phyloP scores from a whole-genome alignment of 2,329 filamentous ascomycete species.

The Penicillium sp. region DNA sequence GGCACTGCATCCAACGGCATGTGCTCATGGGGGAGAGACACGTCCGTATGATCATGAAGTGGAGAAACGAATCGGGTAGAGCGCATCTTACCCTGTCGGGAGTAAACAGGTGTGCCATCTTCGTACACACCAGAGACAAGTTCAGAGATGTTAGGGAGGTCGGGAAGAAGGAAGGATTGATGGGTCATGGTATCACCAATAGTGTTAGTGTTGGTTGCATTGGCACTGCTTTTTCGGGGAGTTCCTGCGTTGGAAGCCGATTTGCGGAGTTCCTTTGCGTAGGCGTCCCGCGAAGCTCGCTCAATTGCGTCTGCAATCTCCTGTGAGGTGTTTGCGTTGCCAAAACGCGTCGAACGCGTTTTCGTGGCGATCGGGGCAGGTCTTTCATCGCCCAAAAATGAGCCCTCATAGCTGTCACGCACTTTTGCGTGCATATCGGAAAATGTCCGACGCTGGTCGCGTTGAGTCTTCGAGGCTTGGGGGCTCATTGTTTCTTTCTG shows the following conservation, averaged over 20 bases:
- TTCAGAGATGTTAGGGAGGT: constrained; percentile 60
- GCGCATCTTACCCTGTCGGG: constrained; percentile 48
- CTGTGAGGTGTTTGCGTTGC: constrained; percentile 43
- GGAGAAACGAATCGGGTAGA: constrained; percentile 54
- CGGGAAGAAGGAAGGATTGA: constrained; percentile 60
- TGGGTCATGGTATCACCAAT: constrained; percentile 51
- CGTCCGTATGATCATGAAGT: constrained; percentile 33
- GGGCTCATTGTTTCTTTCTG: constrained; percentile 41
- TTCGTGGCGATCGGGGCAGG: constrained; percentile 43
- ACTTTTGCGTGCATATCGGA: constrained; percentile 57
- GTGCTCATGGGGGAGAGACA: constrained; percentile 38
- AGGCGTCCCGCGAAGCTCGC: constrained; percentile 35
- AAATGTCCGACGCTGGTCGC: constrained; percentile 47
- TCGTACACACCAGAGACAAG: constrained; percentile 58
- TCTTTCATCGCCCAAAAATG: constrained; percentile 50
- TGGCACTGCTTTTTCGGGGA: constrained; percentile 21
- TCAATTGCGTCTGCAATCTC: constrained; percentile 39
- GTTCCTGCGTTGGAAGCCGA: constrained; percentile 20
- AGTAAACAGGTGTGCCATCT: constrained; percentile 57
- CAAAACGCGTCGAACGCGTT: constrained; percentile 56
- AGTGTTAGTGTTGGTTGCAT: constrained; percentile 25
- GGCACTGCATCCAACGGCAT: constrained; percentile 53
- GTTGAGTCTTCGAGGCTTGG: constrained; percentile 35
- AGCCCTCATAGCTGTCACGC: constrained; percentile 52
- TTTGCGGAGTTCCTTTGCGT: constrained; percentile 30